Conservation (phyloP, 2,329 filamentous ascomycete species). For the Colletotrichum sansevieriae region DNA sequence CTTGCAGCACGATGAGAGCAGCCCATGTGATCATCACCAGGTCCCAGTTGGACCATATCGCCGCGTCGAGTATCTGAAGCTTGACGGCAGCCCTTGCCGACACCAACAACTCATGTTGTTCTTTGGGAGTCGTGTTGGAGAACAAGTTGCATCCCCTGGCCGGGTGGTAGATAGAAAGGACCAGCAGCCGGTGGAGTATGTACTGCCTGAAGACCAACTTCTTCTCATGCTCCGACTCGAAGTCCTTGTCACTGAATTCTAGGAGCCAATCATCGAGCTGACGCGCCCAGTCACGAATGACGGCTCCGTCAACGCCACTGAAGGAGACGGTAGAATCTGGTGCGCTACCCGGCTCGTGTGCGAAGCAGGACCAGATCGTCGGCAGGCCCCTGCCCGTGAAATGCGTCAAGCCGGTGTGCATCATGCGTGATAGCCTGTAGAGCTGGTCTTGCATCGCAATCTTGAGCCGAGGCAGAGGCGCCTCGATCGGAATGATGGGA, state of each 20-base stretch:
- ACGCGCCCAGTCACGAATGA: slow-evolving; percentile 58
- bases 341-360: slow-evolving; percentile 27
- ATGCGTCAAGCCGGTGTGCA: slow-evolving; percentile 57
- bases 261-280: slow-evolving; percentile 58
- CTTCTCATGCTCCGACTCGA: slow-evolving; percentile 51
- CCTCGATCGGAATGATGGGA: slow-evolving; percentile 55
- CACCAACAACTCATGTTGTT: slow-evolving; percentile 56
- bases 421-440: slow-evolving; percentile 58
- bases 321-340: slow-evolving; percentile 48
- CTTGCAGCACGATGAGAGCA: slow-evolving; percentile 58
- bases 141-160: slow-evolving; percentile 56
- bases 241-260: slow-evolving; percentile 50
- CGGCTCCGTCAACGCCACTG: slow-evolving; percentile 54
- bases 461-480: slow-evolving; percentile 53
- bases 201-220: slow-evolving; percentile 56
- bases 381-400: slow-evolving; percentile 57
- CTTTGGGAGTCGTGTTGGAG: slow-evolving; percentile 53
- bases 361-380: slow-evolving; percentile 58
- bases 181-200: slow-evolving; percentile 56
- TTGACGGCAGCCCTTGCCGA: slow-evolving; percentile 56
- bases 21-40: slow-evolving; percentile 60
- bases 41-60: slow-evolving; percentile 60
- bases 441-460: slow-evolving; percentile 55
- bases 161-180: slow-evolving; percentile 59
- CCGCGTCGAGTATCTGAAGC: slow-evolving; percentile 55